Evolutionary conservation across 345 rosid species (phyloP).

Genomic region (Lepidium didymum): DNA sequence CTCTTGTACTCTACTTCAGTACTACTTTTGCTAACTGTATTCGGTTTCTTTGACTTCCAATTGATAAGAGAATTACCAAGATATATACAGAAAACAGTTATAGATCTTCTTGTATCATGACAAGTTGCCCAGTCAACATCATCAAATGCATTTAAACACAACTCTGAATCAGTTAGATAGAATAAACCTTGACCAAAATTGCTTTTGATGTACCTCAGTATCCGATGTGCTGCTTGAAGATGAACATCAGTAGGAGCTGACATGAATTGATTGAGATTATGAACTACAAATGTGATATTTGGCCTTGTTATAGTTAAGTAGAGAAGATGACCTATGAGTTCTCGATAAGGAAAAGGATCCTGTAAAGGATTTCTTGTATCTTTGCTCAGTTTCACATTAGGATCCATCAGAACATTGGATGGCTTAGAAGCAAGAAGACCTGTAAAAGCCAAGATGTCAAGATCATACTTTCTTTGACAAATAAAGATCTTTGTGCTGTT

Average conservation of each 20-base stretch:
- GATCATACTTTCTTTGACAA: neutral
- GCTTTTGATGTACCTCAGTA: neutral
- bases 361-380: rapidly evolving
- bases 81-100: no score
- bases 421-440: neutral
- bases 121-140: no score
- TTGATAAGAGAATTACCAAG: no score
- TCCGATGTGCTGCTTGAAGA: neutral
- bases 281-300: neutral
- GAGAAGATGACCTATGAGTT: neutral
- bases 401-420: neutral
- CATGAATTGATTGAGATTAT: neutral
- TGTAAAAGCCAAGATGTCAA: neutral
- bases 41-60: no score
- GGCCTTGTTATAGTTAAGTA: rapidly evolving
- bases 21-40: no score
- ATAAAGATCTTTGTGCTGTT: rapidly evolving
- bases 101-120: no score
- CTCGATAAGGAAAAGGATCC: rapidly evolving
- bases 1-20: no score
- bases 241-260: neutral
- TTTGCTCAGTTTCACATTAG: neutral
- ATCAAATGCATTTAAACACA: no score
- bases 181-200: neutral
- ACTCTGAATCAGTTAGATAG: no score